Evolutionary conservation across 176 grass and related monocot species (phyloP), one percentile per base, ranked within the genome.

Genomic region (Hordeum marinum): DNA sequence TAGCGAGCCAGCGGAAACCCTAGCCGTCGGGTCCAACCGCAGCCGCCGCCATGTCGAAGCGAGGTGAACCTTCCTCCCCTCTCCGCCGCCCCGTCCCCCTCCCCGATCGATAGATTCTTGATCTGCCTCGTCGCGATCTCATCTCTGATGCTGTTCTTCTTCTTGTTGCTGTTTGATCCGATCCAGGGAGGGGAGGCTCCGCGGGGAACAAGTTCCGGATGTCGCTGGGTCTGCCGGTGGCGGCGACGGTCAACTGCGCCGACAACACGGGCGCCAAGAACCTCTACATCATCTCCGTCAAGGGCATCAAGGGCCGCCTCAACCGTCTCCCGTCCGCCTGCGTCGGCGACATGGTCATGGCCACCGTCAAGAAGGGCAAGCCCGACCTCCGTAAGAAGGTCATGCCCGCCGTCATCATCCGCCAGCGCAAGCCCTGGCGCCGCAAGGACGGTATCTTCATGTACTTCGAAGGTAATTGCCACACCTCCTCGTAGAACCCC

Each of bases 341-440:
- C 81, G 85, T 93, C 46, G 91, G 91, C 40, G 91, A 93, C 88
- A 93, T 93, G 88, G 88, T 93, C 57, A 93, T 93, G 91, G 88
- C 91, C 85, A 90, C 91, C 31, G 88, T 93, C 7, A 93, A 93
- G 91, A 90, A 93, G 82, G 91, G 91, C 0, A 92, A 89, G 76
- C 83, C 90, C 29, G 91, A 93, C 13, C 88, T 93, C 64, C 82
- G 91, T 15, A 93, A 93, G 85, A 90, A 90, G 82, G 91, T 88
- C 31, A 90, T 93, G 88, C 91, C 88, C 26, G 91, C 91, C 23
- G 88, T 93, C 85, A 85, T 90, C 81, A 79, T 93, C 82, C 86
- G 88, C 60, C 91, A 93, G 78, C 85, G 88, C 74, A 90, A 90
- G 80, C 89, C 84, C 0, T 90, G 85, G 85, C 88, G 91, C 65